Base-by-base conservation (phyloP, 176 grass and related monocot species). In the Tillandsia leiboldiana region DNA sequence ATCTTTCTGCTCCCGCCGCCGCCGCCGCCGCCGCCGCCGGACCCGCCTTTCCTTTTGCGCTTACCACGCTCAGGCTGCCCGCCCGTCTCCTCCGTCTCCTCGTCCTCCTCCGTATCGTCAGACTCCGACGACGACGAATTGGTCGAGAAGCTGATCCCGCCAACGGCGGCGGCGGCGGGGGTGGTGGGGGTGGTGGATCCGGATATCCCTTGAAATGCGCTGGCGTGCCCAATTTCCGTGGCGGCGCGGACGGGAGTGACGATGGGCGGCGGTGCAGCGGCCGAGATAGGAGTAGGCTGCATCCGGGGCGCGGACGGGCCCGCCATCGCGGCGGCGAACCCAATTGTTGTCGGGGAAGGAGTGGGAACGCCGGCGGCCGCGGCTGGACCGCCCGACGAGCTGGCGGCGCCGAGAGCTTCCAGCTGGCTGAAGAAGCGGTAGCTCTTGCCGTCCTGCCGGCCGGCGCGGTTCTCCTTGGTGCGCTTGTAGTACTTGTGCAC, bases 81-180 rank as follows among this genome's bases (percentile, higher is more conserved):
- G 22, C 80, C 80, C 2, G 78, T 85, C 72, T 76, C 90, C 8
- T 72, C 79, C 68, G 82, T 91, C 72, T 82, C 81, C 1, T 69
- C 86, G 29, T 96, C 79, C 0, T 33, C 64, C 20, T 70, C 74
- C 0, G 71, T 12, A 0, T 83, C 74, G 56, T 74, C 77, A 12
- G 78, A 84, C n/a, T 91, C 88, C 2, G 92, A 96, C 10, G 87
- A 83, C 0, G 87, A 83, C 20, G 79, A 83, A 33, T 73, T 78
- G 9, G 84, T 90, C 22, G 84, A 85, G 66, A 84, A 85, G 27
- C 87, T 87, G 64, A 87, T 70, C 42, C 86, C 79, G 10, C 75
- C 71, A 2, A 57, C 54, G 47, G 17, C 3, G 22, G 71, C 14
- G 13, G 42, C 69, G 52, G 51, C 48, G 33, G 14, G 14, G 11